Conservation (phyloP, 2,329 filamentous ascomycete species). For the Verticillium klebahnii region DNA sequence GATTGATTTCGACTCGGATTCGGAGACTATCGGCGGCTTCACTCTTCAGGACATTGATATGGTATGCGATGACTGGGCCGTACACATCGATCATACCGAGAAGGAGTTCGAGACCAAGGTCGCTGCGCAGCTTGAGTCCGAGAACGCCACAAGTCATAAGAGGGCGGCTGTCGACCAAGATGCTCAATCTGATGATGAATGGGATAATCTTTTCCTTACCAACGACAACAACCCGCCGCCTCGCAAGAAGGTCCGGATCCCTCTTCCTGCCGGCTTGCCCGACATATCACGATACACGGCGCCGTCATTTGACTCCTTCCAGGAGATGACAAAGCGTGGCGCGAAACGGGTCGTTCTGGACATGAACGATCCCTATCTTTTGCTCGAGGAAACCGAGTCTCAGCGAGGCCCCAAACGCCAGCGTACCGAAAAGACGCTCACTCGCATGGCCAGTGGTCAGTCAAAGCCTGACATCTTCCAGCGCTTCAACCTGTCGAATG, state of each 20-base stretch:
- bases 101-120: constrained; percentile 28
- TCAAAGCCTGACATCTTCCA: constrained; percentile 69
- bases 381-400: constrained; percentile 72
- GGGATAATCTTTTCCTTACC: constrained; percentile 56
- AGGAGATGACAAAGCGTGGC: constrained; percentile 65
- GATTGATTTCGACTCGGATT: constrained; percentile 46
- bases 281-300: constrained; percentile 55
- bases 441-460: constrained; percentile 63
- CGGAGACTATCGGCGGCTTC: constrained; percentile 68
- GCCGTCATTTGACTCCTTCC: constrained; percentile 76
- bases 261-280: constrained; percentile 53
- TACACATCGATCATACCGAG: constrained; percentile 50
- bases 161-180: constrained; percentile 13
- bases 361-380: constrained; percentile 79
- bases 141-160: constrained; percentile 14
- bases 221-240: constrained; percentile 35
- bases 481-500: constrained; percentile 94
- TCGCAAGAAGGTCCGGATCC: constrained; percentile 65
- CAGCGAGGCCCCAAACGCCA: constrained; percentile 58
- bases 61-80: constrained; percentile 82
- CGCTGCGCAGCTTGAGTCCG: constrained; percentile 17
- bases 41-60: constrained; percentile 78
- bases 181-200: constrained; percentile 47
- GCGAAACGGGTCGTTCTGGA: constrained; percentile 80
- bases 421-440: constrained; percentile 51